Evolutionary conservation across 352 stramenopile genomes (phyloP).

Genomic region (Phytopythium helicoides): DNA sequence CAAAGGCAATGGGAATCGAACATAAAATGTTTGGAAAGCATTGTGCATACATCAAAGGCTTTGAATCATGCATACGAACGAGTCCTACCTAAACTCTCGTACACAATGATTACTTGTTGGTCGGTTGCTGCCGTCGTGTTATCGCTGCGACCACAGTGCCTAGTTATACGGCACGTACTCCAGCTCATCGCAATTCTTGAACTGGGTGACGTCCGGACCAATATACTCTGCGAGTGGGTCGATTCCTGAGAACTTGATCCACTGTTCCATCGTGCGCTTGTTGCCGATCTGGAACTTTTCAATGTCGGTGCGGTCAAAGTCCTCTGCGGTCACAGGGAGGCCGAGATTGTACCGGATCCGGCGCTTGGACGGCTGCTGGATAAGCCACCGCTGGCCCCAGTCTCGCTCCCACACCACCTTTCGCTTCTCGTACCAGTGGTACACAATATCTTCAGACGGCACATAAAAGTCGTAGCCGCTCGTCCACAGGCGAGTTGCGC

Average conservation of each 20-base stretch:
- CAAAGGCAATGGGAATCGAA: no score
- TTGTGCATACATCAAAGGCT: no score
- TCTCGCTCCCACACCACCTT: slow-evolving; percentile 83
- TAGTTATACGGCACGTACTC: slow-evolving; percentile 59
- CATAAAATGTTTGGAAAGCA: no score
- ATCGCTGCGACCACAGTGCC: no score
- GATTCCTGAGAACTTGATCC: slow-evolving; percentile 77
- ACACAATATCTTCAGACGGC: slow-evolving; percentile 68
- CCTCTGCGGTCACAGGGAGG: slow-evolving; percentile 54
- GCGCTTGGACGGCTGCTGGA: slow-evolving; percentile 73
- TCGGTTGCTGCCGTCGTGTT: no score
- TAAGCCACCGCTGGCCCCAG: slow-evolving; percentile 61
- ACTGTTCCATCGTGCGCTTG: slow-evolving; percentile 77
- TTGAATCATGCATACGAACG: no score
- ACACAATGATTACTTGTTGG: no score
- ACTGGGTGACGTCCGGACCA: slow-evolving; percentile 48
- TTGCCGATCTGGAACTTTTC: slow-evolving; percentile 66
- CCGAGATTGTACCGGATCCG: slow-evolving; percentile 65
- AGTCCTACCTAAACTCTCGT: no score
- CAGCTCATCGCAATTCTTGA: slow-evolving; percentile 68
- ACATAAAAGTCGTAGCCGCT: slow-evolving; percentile 81
- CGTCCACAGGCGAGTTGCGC: slow-evolving; percentile 72
- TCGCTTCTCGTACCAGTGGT: slow-evolving; percentile 80
- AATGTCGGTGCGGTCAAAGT: slow-evolving; percentile 73
- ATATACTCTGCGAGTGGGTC: slow-evolving; percentile 67